phyloP scores from a whole-genome alignment of 441 rosid genomes.

The Pelargonium citronellum region DNA sequence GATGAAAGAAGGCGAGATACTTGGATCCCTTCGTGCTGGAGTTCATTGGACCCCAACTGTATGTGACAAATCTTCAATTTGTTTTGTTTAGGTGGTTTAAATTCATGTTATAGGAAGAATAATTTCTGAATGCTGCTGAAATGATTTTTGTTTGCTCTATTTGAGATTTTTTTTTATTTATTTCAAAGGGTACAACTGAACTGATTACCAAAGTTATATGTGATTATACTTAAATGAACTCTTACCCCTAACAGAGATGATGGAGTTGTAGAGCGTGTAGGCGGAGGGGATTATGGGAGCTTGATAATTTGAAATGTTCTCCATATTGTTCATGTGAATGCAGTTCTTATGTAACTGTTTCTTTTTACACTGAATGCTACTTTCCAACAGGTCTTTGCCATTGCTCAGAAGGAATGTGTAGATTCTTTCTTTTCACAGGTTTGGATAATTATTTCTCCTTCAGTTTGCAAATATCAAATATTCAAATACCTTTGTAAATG shows the following conservation, averaged over 20 bases:
- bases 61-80: conserved; percentile 30
- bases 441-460: conserved; percentile 20
- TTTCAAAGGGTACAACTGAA: neutral
- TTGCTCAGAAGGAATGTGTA: conserved; percentile 85
- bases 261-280: neutral
- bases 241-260: conserved; percentile 3
- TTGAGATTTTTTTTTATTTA: neutral
- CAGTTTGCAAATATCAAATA: conserved; percentile 11
- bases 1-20: conserved; percentile 73
- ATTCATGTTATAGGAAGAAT: conserved; percentile 9
- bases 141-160: conserved; percentile 4
- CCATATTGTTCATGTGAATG: neutral
- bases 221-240: neutral
- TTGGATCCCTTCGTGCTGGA: conserved; percentile 94
- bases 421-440: conserved; percentile 96
- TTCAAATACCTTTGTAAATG: conserved; percentile 13
- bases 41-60: conserved; percentile 93
- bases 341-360: conserved; percentile 3
- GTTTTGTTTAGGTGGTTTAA: conserved; percentile 15
- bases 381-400: conserved; percentile 70
- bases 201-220: neutral
- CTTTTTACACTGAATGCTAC: conserved; percentile 18
- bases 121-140: neutral
- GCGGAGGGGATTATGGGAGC: neutral
- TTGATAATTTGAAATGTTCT: neutral